phyloP scores from a whole-genome alignment of 164 flowering plant species.

The Amborella trichopoda region DNA sequence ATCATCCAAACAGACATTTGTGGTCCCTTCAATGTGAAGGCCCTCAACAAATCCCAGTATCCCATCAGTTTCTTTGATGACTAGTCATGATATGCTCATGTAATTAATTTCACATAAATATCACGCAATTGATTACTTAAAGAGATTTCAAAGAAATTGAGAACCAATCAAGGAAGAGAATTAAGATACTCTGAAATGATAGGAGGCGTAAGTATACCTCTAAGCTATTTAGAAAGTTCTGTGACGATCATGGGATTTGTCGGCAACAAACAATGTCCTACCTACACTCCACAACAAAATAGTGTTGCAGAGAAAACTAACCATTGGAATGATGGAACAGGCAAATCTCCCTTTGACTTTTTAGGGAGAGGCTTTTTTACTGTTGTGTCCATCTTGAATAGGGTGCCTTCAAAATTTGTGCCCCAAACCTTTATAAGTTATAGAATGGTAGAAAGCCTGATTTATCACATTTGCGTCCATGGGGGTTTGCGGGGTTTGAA shows the following conservation, averaged over 20 bases:
- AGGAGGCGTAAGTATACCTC: neutral
- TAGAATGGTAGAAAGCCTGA: neutral
- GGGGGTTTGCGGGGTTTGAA: neutral
- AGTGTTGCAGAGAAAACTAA: neutral
- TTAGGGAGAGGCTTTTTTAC: neutral
- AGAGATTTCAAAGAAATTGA: neutral
- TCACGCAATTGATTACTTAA: neutral
- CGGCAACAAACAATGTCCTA: neutral
- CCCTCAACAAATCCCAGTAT: neutral
- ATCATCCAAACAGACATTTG: neutral
- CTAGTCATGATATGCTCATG: neutral
- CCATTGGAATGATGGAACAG: neutral
- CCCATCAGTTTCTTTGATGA: neutral
- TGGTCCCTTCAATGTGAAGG: neutral
- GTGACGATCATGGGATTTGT: neutral
- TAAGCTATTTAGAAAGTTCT: neutral
- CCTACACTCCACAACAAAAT: neutral
- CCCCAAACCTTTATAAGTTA: neutral
- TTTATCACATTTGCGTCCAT: neutral
- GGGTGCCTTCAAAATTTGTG: neutral
- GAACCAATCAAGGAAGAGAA: neutral
- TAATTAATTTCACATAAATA: neutral
- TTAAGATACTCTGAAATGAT: neutral
- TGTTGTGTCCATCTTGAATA: neutral
- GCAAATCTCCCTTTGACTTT: neutral